Evolutionary conservation across 345 rosid species (phyloP).

Genomic region (Salix arbutifolia): DNA sequence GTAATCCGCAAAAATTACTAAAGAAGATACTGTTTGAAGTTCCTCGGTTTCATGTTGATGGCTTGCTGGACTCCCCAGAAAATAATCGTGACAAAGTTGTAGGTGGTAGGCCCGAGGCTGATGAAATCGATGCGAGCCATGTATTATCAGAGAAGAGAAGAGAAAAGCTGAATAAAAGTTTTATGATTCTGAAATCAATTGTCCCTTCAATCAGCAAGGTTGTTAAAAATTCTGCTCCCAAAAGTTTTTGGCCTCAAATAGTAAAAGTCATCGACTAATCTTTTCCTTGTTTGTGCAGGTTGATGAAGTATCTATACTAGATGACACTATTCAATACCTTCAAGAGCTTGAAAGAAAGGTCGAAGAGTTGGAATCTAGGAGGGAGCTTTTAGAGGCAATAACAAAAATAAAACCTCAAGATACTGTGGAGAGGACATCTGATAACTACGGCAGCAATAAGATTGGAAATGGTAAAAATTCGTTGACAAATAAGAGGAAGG

Average conservation of each 20-base stretch:
- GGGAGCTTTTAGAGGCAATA: constrained; percentile 29
- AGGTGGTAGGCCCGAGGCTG: constrained; percentile 45
- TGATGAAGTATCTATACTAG: constrained; percentile 70
- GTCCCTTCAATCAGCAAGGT: constrained; percentile 76
- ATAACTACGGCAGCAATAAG: constrained; percentile 41
- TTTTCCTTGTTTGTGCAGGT: constrained; percentile 42
- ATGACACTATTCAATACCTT: constrained; percentile 67
- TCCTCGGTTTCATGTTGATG: constrained; percentile 51
- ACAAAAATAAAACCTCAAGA: constrained; percentile 45
- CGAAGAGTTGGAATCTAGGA: constrained; percentile 54
- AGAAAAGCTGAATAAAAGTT: constrained; percentile 51
- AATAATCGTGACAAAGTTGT: constrained; percentile 29
- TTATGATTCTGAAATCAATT: constrained; percentile 57
- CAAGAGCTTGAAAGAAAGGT: constrained; percentile 67
- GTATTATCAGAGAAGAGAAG: constrained; percentile 43
- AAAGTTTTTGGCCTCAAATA: neutral
- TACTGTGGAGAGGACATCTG: constrained; percentile 54
- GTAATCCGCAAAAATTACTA: constrained; percentile 47
- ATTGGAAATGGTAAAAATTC: constrained; percentile 22
- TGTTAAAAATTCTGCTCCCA: constrained; percentile 1
- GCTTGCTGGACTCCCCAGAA: constrained; percentile 34
- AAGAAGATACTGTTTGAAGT: constrained; percentile 75
- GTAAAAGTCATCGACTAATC: neutral
- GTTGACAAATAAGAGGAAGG: constrained; percentile 55
- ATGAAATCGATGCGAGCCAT: constrained; percentile 39